Conservation (phyloP, 2,329 filamentous ascomycete genomes). For the Aspergillus brunneoviolaceus region DNA sequence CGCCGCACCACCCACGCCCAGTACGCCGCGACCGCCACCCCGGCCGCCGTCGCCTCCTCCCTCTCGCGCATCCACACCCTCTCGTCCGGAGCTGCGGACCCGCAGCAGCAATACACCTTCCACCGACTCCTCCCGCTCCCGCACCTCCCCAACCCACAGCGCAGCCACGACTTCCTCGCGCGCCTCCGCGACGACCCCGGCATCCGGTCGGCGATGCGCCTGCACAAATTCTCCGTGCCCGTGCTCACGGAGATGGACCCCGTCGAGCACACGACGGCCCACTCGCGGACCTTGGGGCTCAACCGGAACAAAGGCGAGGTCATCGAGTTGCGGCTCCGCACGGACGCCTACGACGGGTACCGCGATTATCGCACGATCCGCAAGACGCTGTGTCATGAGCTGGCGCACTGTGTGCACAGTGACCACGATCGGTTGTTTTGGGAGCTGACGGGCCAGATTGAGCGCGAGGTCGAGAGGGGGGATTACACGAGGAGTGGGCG, state of each 20-base stretch:
- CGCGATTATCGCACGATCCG: constrained; percentile 89
- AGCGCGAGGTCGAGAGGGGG: constrained; percentile 75
- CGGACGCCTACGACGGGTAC: constrained; percentile 91
- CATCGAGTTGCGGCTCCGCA: constrained; percentile 86
- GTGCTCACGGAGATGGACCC: constrained; percentile 96
- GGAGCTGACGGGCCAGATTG: constrained; percentile 82
- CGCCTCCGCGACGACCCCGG: constrained; percentile 79
- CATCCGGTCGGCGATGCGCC: constrained; percentile 78
- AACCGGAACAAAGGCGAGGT: constrained; percentile 87
- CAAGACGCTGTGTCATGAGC: constrained; percentile 89
- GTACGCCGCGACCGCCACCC: constrained; percentile 28
- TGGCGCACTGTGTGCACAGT: constrained; percentile 86
- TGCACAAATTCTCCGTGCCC: constrained; percentile 80
- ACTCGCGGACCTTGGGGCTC: constrained; percentile 78
- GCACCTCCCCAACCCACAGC: constrained; percentile 73
- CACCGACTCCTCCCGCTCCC: constrained; percentile 70
- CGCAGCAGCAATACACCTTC: constrained; percentile 74
- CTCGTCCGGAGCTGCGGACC: constrained; percentile 38
- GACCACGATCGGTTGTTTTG: constrained; percentile 87
- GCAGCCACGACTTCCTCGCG: constrained; percentile 69
- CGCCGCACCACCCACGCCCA: constrained; percentile 15
- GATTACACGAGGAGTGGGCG: constrained; percentile 75
- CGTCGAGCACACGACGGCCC: constrained; percentile 74
- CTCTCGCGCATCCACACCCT: constrained; percentile 26
- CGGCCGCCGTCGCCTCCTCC: constrained; percentile 59